These are phyloP conservation scores for Mycena maculata DNA, from an alignment of 768 basidiomycete species.

Conservation along the genomic window DNA sequence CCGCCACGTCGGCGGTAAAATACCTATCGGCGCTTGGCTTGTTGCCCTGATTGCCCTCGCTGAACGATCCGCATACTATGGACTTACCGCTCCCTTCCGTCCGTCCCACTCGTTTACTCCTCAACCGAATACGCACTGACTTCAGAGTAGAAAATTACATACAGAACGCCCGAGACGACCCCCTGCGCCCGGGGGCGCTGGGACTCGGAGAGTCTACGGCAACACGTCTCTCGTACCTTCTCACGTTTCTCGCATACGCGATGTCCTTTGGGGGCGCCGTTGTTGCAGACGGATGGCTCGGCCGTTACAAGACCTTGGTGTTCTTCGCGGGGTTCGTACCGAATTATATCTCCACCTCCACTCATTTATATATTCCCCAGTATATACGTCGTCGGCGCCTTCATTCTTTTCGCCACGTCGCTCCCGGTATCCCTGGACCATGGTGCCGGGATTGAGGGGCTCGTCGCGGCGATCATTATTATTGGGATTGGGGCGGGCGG, in stretches of 20 bases:
- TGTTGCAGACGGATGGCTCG: conserved; percentile 28
- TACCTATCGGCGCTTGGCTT: conserved; percentile 26
- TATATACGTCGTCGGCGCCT: conserved; percentile 12
- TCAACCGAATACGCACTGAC: neutral
- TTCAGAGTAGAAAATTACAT: conserved; percentile 27
- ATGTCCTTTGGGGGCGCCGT: conserved; percentile 25
- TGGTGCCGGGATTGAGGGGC: conserved; percentile 4
- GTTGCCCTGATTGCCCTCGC: conserved; percentile 17
- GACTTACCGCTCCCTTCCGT: conserved; percentile 18
- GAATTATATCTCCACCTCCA: neutral
- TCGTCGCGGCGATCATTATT: neutral
- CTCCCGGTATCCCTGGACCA: conserved; percentile 16
- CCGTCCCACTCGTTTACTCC: neutral
- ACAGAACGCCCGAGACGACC: conserved; percentile 20
- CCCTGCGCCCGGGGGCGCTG: conserved; percentile 22
- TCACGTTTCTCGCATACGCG: conserved; percentile 24
- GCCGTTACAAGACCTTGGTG: conserved; percentile 23
- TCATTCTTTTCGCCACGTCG: conserved; percentile 22
- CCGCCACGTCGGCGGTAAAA: conserved; percentile 6
- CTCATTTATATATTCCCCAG: neutral
- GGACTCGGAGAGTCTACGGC: conserved; percentile 22
- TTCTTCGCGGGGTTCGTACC: conserved; percentile 16
- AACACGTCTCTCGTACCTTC: conserved; percentile 23
- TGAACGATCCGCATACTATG: conserved; percentile 28
- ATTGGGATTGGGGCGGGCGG: no score